Conservation (phyloP, 305 asterid species). For the Fraxinus dipetala region DNA sequence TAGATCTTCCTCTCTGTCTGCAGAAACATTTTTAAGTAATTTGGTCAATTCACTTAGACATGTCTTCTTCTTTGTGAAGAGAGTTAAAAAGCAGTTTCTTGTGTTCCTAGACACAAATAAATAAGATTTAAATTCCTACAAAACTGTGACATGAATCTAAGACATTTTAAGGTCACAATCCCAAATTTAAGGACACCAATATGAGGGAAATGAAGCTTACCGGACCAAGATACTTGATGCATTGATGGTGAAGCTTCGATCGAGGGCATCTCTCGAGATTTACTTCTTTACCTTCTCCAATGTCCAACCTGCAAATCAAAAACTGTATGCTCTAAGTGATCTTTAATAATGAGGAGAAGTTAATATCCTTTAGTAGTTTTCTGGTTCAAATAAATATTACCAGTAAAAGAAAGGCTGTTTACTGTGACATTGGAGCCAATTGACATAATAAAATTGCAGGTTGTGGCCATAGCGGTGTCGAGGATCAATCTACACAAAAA, state of each 20-base stretch:
- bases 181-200: no score
- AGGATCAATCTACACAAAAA: constrained; percentile 66
- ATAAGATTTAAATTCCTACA: background rate
- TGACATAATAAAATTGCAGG: constrained; percentile 66
- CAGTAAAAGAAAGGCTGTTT: constrained; percentile 87
- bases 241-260: constrained; percentile 72
- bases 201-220: constrained; percentile 39
- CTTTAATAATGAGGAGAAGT: constrained; percentile 11
- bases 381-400: constrained; percentile 35
- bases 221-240: constrained; percentile 91
- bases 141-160: background rate
- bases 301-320: constrained; percentile 57
- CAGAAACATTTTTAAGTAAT: background rate
- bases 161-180: background rate
- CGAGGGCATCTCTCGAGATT: constrained; percentile 63
- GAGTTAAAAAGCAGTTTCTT: no score
- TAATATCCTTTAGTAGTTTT: background rate
- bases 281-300: constrained; percentile 79
- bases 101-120: background rate
- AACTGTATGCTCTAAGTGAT: background rate
- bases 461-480: constrained; percentile 89
- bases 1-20: constrained; percentile 69
- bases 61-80: background rate
- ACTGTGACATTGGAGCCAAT: constrained; percentile 82
- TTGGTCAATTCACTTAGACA: background rate